Conservation (phyloP, 2,329 filamentous ascomycete species). For the Cordyceps tenuipes region DNA sequence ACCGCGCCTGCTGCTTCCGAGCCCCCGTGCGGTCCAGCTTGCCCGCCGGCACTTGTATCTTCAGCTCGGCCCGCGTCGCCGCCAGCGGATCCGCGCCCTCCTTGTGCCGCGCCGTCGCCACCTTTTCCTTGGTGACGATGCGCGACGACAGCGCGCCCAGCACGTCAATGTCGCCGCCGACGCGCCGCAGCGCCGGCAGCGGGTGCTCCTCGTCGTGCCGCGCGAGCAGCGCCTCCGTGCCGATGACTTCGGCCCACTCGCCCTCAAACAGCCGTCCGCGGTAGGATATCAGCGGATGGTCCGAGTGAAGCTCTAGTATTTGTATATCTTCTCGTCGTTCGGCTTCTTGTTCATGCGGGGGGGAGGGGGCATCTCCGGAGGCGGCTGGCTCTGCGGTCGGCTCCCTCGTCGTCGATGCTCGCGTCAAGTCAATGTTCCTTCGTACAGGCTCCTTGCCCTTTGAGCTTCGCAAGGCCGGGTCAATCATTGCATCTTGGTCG, state of each 20-base stretch:
- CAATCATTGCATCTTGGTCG: constrained; percentile 21
- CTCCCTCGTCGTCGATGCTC: background rate
- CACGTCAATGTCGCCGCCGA: constrained; percentile 52
- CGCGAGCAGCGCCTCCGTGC: constrained; percentile 74
- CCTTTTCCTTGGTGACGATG: constrained; percentile 58
- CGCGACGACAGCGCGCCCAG: constrained; percentile 63
- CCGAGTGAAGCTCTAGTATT: constrained; percentile 72
- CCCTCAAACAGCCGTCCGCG: constrained; percentile 71
- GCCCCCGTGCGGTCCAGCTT: constrained; percentile 37
- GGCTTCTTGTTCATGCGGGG: constrained; percentile 9
- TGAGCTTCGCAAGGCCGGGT: constrained; percentile 16
- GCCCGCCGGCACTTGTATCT: constrained; percentile 36
- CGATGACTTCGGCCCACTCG: constrained; percentile 73
- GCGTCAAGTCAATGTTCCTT: constrained; percentile 9
- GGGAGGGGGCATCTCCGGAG: constrained; percentile 6
- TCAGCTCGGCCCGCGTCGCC: constrained; percentile 33
- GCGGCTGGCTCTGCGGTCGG: constrained; percentile 1
- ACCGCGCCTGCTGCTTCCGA: constrained; percentile 42
- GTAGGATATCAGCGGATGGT: constrained; percentile 72
- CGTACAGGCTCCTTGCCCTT: constrained; percentile 15
- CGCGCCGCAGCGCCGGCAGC: constrained; percentile 36
- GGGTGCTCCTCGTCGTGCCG: constrained; percentile 43
- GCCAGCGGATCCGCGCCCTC: constrained; percentile 26
- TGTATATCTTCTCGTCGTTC: constrained; percentile 48
- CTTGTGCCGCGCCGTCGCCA: constrained; percentile 40